phyloP scores from a whole-genome alignment of 768 basidiomycete species.

The Chalciporus sphaerocephalus region DNA sequence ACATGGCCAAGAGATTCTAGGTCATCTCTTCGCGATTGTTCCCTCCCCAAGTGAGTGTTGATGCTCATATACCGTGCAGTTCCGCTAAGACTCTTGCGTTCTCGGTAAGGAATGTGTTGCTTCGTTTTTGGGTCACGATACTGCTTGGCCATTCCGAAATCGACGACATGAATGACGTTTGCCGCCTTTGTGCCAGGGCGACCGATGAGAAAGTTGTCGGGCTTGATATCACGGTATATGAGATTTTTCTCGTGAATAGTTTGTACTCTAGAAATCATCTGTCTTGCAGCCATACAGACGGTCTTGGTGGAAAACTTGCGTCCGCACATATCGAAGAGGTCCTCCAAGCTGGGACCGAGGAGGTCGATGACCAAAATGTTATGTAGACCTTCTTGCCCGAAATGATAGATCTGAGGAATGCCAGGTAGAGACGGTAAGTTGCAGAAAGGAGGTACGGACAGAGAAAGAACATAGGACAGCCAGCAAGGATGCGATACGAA shows the following conservation, averaged over 20 bases:
- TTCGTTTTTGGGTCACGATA: slow-evolving; percentile 99
- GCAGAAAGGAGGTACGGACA: slow-evolving; percentile 6
- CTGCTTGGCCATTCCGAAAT: slow-evolving; percentile 99
- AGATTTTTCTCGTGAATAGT: slow-evolving; percentile 99
- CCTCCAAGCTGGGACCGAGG: slow-evolving; percentile 93
- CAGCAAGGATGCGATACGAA: slow-evolving; percentile 86
- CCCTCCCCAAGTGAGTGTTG: slow-evolving; percentile 96
- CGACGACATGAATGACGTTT: slow-evolving; percentile 91
- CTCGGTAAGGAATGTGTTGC: slow-evolving; percentile 98
- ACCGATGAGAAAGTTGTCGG: slow-evolving; percentile 98
- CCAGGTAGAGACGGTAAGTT: slow-evolving; percentile 56
- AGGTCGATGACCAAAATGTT: slow-evolving; percentile 99
- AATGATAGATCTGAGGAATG: slow-evolving; percentile 99
- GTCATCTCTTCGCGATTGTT: slow-evolving; percentile 93
- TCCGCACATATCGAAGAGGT: slow-evolving; percentile 98
- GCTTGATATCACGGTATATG: slow-evolving; percentile 99
- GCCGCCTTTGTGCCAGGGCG: slow-evolving; percentile 87
- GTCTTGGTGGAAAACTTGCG: slow-evolving; percentile 98
- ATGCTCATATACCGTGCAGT: slow-evolving; percentile 99
- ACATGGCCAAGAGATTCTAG: slow-evolving; percentile 99
- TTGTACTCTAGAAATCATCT: slow-evolving; percentile 95
- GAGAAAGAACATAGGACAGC: slow-evolving; percentile 66
- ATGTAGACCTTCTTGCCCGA: slow-evolving; percentile 97
- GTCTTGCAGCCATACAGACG: slow-evolving; percentile 97
- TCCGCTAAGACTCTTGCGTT: slow-evolving; percentile 94